Conservation (phyloP, 129 eudicot species). For the Calendula officinalis region DNA sequence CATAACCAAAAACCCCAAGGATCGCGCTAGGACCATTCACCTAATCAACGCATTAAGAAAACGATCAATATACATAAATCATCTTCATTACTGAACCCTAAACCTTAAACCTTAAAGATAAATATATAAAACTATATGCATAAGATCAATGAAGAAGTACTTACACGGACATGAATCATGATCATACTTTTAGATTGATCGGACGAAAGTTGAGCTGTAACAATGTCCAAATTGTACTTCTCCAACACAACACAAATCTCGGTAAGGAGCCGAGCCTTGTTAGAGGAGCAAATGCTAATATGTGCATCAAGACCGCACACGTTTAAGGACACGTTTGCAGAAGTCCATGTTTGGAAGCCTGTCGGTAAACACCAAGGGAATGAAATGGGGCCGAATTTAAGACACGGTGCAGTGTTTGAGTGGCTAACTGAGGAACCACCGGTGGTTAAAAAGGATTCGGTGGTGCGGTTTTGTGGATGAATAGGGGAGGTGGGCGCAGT, state of each 20-base stretch:
- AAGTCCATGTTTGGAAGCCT: constrained; percentile 55
- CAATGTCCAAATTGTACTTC: constrained; percentile 52
- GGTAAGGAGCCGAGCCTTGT: constrained; percentile 51
- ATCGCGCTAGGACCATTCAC: constrained; percentile 36
- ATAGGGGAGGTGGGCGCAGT: neutral
- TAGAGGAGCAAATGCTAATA: constrained; percentile 48
- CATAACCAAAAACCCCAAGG: constrained; percentile 32
- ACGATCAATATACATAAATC: neutral
- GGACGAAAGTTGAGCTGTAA: constrained; percentile 53
- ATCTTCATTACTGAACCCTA: neutral
- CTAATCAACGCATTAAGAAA: constrained; percentile 22
- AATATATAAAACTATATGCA: neutral
- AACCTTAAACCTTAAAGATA: neutral
- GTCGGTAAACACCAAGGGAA: constrained; percentile 26
- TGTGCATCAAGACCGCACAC: constrained; percentile 69
- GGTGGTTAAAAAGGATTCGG: constrained; percentile 61
- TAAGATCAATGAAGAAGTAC: constrained; percentile 16
- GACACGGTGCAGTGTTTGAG: neutral
- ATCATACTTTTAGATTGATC: constrained; percentile 39
- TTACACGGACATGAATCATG: constrained; percentile 77
- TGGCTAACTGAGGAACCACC: constrained; percentile 34
- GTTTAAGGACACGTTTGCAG: constrained; percentile 56
- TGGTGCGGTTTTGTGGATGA: constrained; percentile 20
- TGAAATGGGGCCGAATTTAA: neutral
- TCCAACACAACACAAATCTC: constrained; percentile 55